phyloP scores from a whole-genome alignment of 768 basidiomycete genomes.

The Tulasnella sp. region DNA sequence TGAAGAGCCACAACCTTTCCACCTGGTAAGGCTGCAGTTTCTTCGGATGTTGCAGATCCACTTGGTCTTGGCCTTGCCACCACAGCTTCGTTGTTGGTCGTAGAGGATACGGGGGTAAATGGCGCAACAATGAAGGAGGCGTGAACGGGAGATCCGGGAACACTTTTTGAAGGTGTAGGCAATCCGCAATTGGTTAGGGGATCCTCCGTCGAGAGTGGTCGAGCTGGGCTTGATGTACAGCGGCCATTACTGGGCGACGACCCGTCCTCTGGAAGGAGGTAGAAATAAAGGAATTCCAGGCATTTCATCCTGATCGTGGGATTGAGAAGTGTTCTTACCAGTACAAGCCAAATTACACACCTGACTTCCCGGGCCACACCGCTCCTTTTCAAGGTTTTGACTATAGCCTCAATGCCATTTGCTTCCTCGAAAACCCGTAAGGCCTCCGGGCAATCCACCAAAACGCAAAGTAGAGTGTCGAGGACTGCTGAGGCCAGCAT shows the following conservation, averaged over 20 bases:
- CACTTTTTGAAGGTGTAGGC: constrained; percentile 9
- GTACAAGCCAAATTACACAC: constrained; percentile 36
- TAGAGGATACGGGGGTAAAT: constrained; percentile 9
- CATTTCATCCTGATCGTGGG: constrained; percentile 96
- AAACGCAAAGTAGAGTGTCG: constrained; percentile 72
- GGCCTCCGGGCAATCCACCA: constrained; percentile 74
- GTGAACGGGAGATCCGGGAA: constrained; percentile 9
- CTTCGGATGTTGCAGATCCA: constrained; percentile 21
- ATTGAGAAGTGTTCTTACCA: background rate
- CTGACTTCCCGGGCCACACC: constrained; percentile 78
- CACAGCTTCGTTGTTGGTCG: constrained; percentile 16
- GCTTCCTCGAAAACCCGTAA: constrained; percentile 67
- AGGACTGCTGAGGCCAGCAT: constrained; percentile 57
- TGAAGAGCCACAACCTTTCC: constrained; percentile 32
- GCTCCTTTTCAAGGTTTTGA: constrained; percentile 77
- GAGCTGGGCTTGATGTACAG: constrained; percentile 4
- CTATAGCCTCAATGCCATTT: constrained; percentile 66
- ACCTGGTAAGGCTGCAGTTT: constrained; percentile 30
- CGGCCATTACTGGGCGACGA: constrained; percentile 12
- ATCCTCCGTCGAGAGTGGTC: background rate
- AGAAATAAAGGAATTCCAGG: constrained; percentile 89
- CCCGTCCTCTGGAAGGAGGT: constrained; percentile 69
- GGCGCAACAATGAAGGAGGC: constrained; percentile 17
- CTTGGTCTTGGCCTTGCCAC: constrained; percentile 24
- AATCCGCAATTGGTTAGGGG: background rate